These are phyloP conservation scores for Phyllosticta paracitricarpa DNA, from an alignment of 2,329 filamentous ascomycete genomes.

Conservation along the genomic window DNA sequence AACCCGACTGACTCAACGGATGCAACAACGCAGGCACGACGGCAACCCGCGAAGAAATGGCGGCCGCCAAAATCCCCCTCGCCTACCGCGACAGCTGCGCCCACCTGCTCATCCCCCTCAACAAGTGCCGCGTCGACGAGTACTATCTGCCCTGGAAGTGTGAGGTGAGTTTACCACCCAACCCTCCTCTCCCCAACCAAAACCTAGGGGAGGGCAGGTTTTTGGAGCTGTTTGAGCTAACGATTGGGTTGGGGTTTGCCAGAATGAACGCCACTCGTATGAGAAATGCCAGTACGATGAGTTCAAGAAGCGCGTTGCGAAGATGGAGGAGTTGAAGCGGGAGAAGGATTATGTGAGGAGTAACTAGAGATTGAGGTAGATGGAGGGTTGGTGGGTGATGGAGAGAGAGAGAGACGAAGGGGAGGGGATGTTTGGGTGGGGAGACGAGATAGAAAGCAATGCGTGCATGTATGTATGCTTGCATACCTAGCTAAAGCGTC, in stretches of 20 bases:
- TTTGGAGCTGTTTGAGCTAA: neutral
- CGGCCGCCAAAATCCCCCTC: conserved; percentile 75
- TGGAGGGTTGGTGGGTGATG: too few species aligned
- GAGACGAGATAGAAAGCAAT: too few species aligned
- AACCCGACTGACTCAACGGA: neutral
- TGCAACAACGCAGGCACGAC: neutral
- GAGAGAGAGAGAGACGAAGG: too few species aligned
- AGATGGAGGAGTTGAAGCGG: conserved; percentile 93
- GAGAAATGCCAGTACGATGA: conserved; percentile 99
- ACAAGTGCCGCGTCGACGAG: conserved; percentile 83
- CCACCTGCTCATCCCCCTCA: conserved; percentile 86
- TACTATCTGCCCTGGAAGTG: conserved; percentile 98
- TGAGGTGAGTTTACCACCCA: conserved; percentile 52
- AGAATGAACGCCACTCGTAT: conserved; percentile 79
- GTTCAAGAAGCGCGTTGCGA: conserved; percentile 95
- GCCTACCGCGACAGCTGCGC: conserved; percentile 94
- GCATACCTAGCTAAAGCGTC: too few species aligned
- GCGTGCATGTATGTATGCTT: too few species aligned
- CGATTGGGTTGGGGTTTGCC: neutral
- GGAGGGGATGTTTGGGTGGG: too few species aligned
- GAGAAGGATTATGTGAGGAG: conserved; percentile 75
- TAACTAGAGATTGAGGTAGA: conserved; percentile 46
- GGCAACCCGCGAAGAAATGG: conserved; percentile 73
- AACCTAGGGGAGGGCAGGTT: neutral
- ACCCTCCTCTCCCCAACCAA: neutral